These are phyloP conservation scores for Boletus rubescentipes DNA, from an alignment of 768 basidiomycete species.

Conservation along the genomic window DNA sequence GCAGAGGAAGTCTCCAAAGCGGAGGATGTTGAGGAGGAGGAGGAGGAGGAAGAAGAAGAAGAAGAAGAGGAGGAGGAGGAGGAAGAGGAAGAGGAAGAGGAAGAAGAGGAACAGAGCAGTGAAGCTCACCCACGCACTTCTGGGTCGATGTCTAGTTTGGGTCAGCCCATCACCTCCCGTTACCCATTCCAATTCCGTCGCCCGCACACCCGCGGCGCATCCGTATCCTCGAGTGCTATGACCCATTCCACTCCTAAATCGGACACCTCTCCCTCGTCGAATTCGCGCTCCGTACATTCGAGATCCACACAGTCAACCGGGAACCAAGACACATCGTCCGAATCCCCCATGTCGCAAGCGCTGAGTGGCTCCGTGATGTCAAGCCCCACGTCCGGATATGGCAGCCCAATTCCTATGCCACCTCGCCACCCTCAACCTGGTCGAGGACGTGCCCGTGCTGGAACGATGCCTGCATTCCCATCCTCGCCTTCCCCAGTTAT, in stretches of 20 bases:
- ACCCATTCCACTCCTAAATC: constrained; percentile 41
- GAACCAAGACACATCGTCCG: constrained; percentile 55
- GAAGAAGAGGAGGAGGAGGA: constrained; percentile 42
- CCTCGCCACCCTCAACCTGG: constrained; percentile 44
- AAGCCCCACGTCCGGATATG: constrained; percentile 36
- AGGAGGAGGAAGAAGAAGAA: constrained; percentile 32
- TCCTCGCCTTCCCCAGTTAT: constrained; percentile 37
- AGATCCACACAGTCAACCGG: constrained; percentile 60
- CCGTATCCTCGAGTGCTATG: constrained; percentile 39
- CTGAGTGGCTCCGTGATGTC: constrained; percentile 36
- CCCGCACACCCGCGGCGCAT: constrained; percentile 41
- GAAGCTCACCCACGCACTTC: constrained; percentile 66
- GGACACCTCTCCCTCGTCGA: constrained; percentile 38
- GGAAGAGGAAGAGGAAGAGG: constrained; percentile 42
- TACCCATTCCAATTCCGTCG: constrained; percentile 70
- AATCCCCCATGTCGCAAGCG: constrained; percentile 52
- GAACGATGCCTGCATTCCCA: constrained; percentile 38
- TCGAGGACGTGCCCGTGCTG: constrained; percentile 39
- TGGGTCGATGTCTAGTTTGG: constrained; percentile 83
- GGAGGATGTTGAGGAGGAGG: constrained; percentile 13
- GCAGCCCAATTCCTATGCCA: constrained; percentile 46
- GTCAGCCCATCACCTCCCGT: constrained; percentile 68
- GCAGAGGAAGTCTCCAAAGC: constrained; percentile 24
- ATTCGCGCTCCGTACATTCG: constrained; percentile 41
- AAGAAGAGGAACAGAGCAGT: constrained; percentile 39